Evolutionary conservation across 108 stramenopile species (phyloP), one percentile per base, ranked within the genome.

Genomic region (Stephanodiscus triporus): DNA sequence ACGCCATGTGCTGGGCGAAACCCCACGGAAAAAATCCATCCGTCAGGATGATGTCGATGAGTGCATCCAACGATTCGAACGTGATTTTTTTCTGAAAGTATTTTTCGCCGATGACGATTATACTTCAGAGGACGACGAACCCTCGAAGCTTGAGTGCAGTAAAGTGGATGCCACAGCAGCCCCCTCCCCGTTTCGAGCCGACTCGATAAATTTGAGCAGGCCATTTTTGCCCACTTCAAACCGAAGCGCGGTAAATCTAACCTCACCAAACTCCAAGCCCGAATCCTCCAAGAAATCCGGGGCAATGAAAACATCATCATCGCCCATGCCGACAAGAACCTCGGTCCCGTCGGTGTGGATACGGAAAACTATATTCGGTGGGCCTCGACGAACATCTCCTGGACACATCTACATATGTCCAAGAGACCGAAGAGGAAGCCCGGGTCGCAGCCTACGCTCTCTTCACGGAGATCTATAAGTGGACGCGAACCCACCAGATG

Each of bases 61-160:
- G 7, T 11, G 19, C 56, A 2, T 62, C 2, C 36, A 68, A 6
- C 68, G 68, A 13, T 45, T 76, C 16, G 14, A 51, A 0, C 14
- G 75, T 61, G 40, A 76, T 14, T 13, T 76, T 10, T 54, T 10
- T 9, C 8, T 68, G 1, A 58, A 48, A 47, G 2, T 30, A 11
- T 20, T 24, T 22, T 75, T 66, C 40, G 56, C 73, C 4, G 60
- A 61, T 16, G 62, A 49, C 2, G 32, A 61, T 6, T 60, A 63
- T 1, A 22, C 20, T 32, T 30, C 43, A 9, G 63, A 54, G 11
- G 51, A 56, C 14, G 27, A 22, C 34, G 30, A 16, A 17, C 20
- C 66, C 32, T 34, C 2, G 4, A 34, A 34, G 14, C n/a, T n/a
- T 37, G 38, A 22, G 4, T 75, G 27, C 66, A 54, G 32, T 68